These are phyloP conservation scores for Porphyrellus cyaneotinctus DNA, from an alignment of 768 basidiomycete species.

Conservation along the genomic window DNA sequence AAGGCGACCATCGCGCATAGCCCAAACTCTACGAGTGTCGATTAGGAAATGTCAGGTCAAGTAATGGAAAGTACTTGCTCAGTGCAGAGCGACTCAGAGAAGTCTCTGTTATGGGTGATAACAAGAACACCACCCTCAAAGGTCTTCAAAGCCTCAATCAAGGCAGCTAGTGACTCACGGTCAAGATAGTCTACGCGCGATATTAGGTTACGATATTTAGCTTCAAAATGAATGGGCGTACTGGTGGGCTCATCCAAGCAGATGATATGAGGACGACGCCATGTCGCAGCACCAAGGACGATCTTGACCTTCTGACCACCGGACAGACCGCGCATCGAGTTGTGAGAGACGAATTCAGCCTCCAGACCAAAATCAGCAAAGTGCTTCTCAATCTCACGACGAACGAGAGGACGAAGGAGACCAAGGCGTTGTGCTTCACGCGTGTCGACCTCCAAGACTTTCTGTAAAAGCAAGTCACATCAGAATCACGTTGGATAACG, in stretches of 20 bases:
- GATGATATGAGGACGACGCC: conserved; percentile 97
- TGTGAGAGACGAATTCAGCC: conserved; percentile 98
- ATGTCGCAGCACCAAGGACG: conserved; percentile 95
- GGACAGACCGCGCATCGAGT: conserved; percentile 97
- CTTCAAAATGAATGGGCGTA: conserved; percentile 32
- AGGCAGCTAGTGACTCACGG: conserved; percentile 97
- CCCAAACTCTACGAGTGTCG: conserved; percentile 70
- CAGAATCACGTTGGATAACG: not conserved
- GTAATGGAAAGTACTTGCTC: conserved; percentile 43
- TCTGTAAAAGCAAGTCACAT: conserved; percentile 41
- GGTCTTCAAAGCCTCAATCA: conserved; percentile 95
- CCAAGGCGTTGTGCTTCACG: conserved; percentile 96
- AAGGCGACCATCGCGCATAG: conserved; percentile 94
- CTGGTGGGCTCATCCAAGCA: conserved; percentile 97
- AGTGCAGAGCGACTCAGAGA: conserved; percentile 96
- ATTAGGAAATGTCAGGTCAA: not conserved
- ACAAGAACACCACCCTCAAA: conserved; percentile 98
- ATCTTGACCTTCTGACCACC: conserved; percentile 99
- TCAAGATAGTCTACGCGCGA: conserved; percentile 83
- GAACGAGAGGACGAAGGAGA: conserved; percentile 92
- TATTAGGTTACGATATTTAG: not conserved
- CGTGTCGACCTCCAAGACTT: conserved; percentile 95
- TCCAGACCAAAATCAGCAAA: conserved; percentile 99
- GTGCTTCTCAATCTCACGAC: conserved; percentile 98
- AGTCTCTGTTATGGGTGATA: conserved; percentile 98